A percentile compares a stretch with the other conserved stretches of the same genome.
Evolutionary conservation across 1,139 yeast species (phyloP).

Genomic region (Zygotorulaspora mrakii): DNA sequence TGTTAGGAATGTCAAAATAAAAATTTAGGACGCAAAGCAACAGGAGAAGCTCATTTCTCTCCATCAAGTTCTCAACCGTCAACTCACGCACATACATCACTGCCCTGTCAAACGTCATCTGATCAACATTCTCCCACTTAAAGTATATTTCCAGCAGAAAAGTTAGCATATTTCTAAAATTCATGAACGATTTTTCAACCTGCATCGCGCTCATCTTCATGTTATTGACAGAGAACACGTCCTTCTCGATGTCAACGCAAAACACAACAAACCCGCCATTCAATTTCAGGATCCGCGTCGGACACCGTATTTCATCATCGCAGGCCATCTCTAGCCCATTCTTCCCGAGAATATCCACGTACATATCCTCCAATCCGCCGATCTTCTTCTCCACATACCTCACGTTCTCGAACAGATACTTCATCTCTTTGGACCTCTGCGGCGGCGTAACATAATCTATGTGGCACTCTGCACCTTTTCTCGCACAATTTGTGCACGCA

Average conservation of each 20-base stretch:
- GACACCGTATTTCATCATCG: neutral
- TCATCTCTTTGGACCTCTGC: slow-evolving; percentile 25
- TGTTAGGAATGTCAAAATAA: slow-evolving; percentile 23
- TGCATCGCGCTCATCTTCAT: slow-evolving; percentile 10
- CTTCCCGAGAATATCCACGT: slow-evolving; percentile 8
- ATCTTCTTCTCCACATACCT: slow-evolving; percentile 14
- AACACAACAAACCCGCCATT: slow-evolving; percentile 11
- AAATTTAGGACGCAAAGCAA: slow-evolving; percentile 23
- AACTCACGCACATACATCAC: slow-evolving; percentile 12
- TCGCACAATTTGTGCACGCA: slow-evolving; percentile 57
- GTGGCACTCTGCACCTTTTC: slow-evolving; percentile 49
- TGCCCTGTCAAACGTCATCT: slow-evolving; percentile 6
- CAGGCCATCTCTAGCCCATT: neutral
- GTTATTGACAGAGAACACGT: slow-evolving; percentile 17
- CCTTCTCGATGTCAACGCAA: slow-evolving; percentile 9
- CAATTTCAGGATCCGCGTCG: slow-evolving; percentile 13
- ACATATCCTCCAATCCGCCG: slow-evolving; percentile 7
- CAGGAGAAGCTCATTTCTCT: slow-evolving; percentile 17
- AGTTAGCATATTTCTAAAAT: slow-evolving; percentile 12
- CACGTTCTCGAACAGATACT: slow-evolving; percentile 18
- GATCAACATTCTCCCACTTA: slow-evolving; percentile 16
- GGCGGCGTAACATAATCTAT: slow-evolving; percentile 48
- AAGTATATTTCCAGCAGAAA: slow-evolving; percentile 14
- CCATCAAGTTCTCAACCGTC: slow-evolving; percentile 12
- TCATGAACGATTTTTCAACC: slow-evolving; percentile 14